Base-by-base conservation (phyloP, 805 yeast species). In the Jamesozyma jinghongensis region DNA sequence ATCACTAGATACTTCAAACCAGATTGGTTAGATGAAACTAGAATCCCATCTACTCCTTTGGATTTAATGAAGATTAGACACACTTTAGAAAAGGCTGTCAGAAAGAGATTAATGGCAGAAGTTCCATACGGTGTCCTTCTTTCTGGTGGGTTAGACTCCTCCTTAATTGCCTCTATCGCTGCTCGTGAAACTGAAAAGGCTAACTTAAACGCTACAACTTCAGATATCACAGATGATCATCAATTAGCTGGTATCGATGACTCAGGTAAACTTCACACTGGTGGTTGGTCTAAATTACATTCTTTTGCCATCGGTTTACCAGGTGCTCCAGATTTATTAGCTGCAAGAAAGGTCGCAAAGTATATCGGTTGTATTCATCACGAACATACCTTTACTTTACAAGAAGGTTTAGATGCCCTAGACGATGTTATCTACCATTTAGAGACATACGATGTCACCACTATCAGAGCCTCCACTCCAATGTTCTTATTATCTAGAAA, bases 21-120 rank as follows among this genome's bases (percentile, higher is more conserved):
- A 53, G 64, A 80, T 41, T 92, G 99, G 99, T 83, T 94, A 84
- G 94, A 88, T 59, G 94, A 74, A 51, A 47, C 69, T 40, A 72
- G 72, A 61, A 73, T 84, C 48, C 95, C 98, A 52, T 63, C 81
- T 32, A 73, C 74, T 44, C 85, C 80, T 34, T 85, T 82, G 35
- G 95, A 90, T 62, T 77, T 71, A 61, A 76, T 62, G 56, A 53
- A 67, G 44, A 75, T 92, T 46, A 81, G 96, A 66, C 82, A 80
- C 56, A 65, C 85, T 37, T 75, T 92, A 62, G 98, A 92, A 67
- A 69, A 82, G 68, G 87, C 98, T 37, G 99, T 92, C 41, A 83
- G 98, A 74, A 92, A 92, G 84, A 83, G 98, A 75, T 76, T 92
- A 58, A 92, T 92, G 99, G 92, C 97, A 42, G 99, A 92, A 72